Evolutionary conservation across 441 rosid species (phyloP).

Genomic region (Populus hybrid): DNA sequence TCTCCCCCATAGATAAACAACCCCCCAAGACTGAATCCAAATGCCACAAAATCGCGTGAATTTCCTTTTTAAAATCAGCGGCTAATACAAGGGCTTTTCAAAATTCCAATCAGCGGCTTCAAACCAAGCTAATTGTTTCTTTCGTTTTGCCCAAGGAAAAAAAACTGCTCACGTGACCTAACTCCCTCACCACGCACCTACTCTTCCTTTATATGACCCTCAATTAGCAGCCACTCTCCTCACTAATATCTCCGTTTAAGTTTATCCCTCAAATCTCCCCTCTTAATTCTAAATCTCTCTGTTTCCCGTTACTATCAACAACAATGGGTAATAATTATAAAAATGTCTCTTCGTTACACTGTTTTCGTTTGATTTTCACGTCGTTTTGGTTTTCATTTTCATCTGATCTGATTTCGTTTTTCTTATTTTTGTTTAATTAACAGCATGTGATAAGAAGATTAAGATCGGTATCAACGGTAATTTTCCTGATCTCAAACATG

Average conservation of each 20-base stretch:
- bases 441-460: conserved; percentile 50
- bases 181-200: not conserved
- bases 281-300: not conserved
- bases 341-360: not conserved
- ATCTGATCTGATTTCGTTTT: not conserved
- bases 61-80: conserved; percentile 13
- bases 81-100: conserved; percentile 11
- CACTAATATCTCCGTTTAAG: not conserved
- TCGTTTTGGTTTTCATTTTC: not conserved
- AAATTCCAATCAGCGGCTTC: conserved; percentile 14
- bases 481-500: not conserved
- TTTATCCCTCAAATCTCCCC: not conserved
- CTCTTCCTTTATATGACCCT: conserved; percentile 7
- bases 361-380: not conserved
- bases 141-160: conserved; percentile 18
- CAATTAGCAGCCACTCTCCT: not conserved
- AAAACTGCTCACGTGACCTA: conserved; percentile 14
- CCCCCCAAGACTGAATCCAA: not conserved
- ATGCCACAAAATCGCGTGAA: not conserved
- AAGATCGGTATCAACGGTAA: conserved; percentile 76
- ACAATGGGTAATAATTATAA: conserved; percentile 26
- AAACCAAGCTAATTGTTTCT: not conserved
- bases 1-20: not conserved
- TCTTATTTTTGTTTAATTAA: not conserved
- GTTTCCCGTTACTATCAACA: not conserved